Conservation (phyloP, 768 basidiomycete species). For the Chiua virens region DNA sequence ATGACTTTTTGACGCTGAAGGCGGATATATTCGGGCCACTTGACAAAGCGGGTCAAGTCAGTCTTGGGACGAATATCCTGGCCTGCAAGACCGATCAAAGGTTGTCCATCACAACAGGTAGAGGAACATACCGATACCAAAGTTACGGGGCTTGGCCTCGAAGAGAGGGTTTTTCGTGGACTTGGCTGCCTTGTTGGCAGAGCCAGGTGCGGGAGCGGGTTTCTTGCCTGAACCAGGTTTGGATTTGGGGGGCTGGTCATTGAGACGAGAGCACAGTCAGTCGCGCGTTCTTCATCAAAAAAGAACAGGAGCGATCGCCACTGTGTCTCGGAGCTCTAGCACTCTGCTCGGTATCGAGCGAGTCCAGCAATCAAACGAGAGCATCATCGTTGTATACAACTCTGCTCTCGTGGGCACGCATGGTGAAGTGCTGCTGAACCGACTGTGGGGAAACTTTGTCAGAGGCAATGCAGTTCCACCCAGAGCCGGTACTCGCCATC, state of each 20-base stretch:
- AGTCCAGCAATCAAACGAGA: conserved; percentile 42
- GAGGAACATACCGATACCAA: conserved; percentile 82
- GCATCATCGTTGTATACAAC: conserved; percentile 41
- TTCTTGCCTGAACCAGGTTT: conserved; percentile 77
- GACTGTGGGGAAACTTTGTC: conserved; percentile 19
- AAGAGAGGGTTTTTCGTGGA: conserved; percentile 94
- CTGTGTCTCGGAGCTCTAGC: conserved; percentile 55
- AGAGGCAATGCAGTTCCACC: conserved; percentile 35
- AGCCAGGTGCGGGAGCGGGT: conserved; percentile 82
- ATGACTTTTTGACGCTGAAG: conserved; percentile 99
- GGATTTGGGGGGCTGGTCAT: conserved; percentile 84
- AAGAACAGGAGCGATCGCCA: conserved; percentile 27
- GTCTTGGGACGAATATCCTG: conserved; percentile 89
- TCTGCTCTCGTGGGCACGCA: conserved; percentile 34
- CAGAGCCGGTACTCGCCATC: conserved; percentile 47
- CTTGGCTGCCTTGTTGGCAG: conserved; percentile 74
- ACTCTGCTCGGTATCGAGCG: conserved; percentile 31
- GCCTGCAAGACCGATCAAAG: conserved; percentile 47
- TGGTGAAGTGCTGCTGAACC: conserved; percentile 21
- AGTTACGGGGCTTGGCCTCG: conserved; percentile 87
- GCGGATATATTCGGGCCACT: conserved; percentile 99
- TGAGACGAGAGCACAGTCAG: conserved; percentile 68
- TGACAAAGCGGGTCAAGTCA: conserved; percentile 96
- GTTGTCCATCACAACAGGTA: not conserved
- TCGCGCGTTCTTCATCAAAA: conserved; percentile 24